A percentile compares a stretch with the other conserved stretches of the same genome.
Conservation (phyloP, 331 rosid genomes). For the Stylosanthes scabra region DNA sequence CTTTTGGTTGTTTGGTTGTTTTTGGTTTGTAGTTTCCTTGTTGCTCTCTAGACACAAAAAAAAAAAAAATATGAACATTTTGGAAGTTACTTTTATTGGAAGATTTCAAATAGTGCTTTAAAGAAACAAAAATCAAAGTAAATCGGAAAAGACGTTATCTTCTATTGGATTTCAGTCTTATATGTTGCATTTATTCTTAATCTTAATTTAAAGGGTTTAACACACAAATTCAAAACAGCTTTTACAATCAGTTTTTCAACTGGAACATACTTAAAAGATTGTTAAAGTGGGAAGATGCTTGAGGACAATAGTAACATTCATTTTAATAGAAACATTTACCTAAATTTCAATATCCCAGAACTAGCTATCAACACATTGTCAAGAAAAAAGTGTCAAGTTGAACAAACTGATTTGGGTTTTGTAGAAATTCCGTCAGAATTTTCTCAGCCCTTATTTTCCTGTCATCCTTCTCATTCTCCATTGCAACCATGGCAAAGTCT, state of each 20-base stretch:
- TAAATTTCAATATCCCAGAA: slow-evolving; percentile 57
- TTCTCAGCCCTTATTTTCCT: slow-evolving; percentile 78
- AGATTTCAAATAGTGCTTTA: background rate
- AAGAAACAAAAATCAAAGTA: background rate
- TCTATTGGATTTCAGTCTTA: background rate
- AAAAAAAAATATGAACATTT: background rate
- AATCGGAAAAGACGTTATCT: background rate
- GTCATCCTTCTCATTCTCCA: slow-evolving; percentile 73
- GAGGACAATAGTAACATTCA: slow-evolving; percentile 61
- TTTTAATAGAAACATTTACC: slow-evolving; percentile 60
- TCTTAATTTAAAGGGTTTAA: background rate
- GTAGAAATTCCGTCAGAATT: slow-evolving; percentile 80
- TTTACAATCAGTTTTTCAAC: slow-evolving; percentile 25
- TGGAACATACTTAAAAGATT: slow-evolving; percentile 78
- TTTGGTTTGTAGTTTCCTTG: too few species aligned
- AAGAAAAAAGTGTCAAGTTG: slow-evolving; percentile 74
- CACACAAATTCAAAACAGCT: slow-evolving; percentile 21
- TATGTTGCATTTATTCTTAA: too few species aligned
- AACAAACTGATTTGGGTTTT: slow-evolving; percentile 71
- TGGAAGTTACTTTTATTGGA: background rate
- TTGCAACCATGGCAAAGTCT: slow-evolving; percentile 54
- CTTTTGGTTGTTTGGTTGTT: too few species aligned
- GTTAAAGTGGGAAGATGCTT: slow-evolving; percentile 55
- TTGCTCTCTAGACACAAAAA: too few species aligned
- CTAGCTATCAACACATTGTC: slow-evolving; percentile 65